Base-by-base conservation (phyloP, 2,329 filamentous ascomycete genomes). In the Trichoderma citrinoviride region DNA sequence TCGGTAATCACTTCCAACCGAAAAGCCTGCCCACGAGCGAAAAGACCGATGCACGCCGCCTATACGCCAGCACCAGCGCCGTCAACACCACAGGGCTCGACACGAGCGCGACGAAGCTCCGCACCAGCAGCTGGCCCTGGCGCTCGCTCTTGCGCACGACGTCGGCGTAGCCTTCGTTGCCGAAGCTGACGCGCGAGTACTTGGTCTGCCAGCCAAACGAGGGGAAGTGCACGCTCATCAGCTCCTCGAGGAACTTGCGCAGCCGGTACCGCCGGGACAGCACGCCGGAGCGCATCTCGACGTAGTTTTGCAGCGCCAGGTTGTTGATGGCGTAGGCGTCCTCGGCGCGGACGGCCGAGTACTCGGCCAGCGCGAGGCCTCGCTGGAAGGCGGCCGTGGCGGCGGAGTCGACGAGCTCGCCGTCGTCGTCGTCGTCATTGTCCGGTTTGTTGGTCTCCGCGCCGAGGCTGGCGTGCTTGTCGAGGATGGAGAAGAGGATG, bases 291-390 rank as follows among this genome's bases (percentile, higher is more conserved):
- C 93, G 87, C 95, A 99, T 99, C 78, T 99, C 95, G 54, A 89
- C 83, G 75, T 97, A 98, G 74, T 99, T 99, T 53, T 91, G 85
- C 37, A 96, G 83, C 0, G 95, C 95, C 3, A 99, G 85, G 70
- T 97, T 91, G 73, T 96, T 97, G 79, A 99, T 97, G 0, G 93
- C 88, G 70, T 94, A 87, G 0, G 93, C 90, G 72, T 99, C 94
- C 0, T 87, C 83, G 4, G 88, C 86, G 3, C 95, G 89, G 60
- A 90, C 80, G 1, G 81, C 77, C 0, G 91, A 91, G 80, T 98
- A 99, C 67, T 89, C 86, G 14, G 84, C 79, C 37, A 99, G 81
- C 0, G 93, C 92, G 37, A 85, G 80, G 4, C 79, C 73, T 0
- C 85, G 84, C 71, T 90, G 89, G 17, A 80, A 77, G 21, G 60